These are phyloP conservation scores for Chaetoscypha palmicola DNA, from an alignment of 2,329 filamentous ascomycete genomes.

Conservation along the genomic window DNA sequence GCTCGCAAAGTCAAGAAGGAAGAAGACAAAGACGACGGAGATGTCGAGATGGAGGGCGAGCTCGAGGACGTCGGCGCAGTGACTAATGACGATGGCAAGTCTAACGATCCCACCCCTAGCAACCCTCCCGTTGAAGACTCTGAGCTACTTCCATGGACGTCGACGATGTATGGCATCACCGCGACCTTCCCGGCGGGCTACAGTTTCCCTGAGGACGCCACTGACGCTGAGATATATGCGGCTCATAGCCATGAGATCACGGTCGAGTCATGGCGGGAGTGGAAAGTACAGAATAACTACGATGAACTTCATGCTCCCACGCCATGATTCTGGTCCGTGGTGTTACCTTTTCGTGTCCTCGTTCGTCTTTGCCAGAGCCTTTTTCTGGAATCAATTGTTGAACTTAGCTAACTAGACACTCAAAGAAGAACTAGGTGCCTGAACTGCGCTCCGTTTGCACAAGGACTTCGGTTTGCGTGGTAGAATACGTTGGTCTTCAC, in stretches of 20 bases:
- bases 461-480: too few species aligned
- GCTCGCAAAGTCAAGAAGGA: background rate
- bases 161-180: background rate
- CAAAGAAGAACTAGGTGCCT: too few species aligned
- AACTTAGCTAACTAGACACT: too few species aligned
- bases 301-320: background rate
- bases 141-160: background rate
- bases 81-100: slow-evolving; percentile 1
- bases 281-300: slow-evolving; percentile 8
- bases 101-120: background rate
- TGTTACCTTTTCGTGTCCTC: too few species aligned
- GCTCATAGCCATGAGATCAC: slow-evolving; percentile 6
- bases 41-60: background rate
- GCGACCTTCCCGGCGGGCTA: slow-evolving; percentile 7
- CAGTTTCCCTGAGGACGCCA: background rate
- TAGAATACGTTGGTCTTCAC: too few species aligned
- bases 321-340: too few species aligned
- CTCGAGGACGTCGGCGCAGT: background rate
- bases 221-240: slow-evolving; percentile 6
- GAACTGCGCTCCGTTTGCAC: too few species aligned
- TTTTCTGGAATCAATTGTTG: too few species aligned
- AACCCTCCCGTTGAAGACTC: background rate
- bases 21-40: background rate
- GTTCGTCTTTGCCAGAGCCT: too few species aligned
- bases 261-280: slow-evolving; percentile 4